Evolutionary conservation across 257 asterid genomes (phyloP), one percentile per base, ranked within the genome.

Genomic region (Solanum paucissectum): DNA sequence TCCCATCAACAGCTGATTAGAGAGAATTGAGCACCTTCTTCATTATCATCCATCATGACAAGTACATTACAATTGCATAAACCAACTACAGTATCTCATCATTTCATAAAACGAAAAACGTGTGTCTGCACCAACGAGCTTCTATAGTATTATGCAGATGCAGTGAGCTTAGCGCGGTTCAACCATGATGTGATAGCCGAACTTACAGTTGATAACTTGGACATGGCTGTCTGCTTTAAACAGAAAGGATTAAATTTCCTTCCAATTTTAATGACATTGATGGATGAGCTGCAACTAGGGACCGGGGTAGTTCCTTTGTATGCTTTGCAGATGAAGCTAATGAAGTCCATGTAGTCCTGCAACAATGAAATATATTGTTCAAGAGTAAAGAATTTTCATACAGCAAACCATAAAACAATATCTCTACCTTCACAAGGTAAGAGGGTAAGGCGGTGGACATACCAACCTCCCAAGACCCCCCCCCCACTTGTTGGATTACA

Each of bases 301-400:
- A 89, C 90, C 5, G 60, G 55, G 12, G 90, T 36, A 36, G 84
- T 89, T 87, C 94, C 94, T 64, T 75, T 62, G 88, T 90, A 92
- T 4, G 92, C 92, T 88, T 88, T 87, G 81, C 93, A 92, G 87
- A 92, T 79, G 92, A 79, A 92, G 87, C 87, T 83, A 49, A 87
- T 7, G 86, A 90, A 88, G 88, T 89, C 64, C 46, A 13, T 33
- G 55, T 92, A 92, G 49, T 90, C 93, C 94, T 92, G 92, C 86
- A 87, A 86, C 9, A 6, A 32, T 8, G 68, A 36, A 69, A 52
- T 9, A 14, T 62, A 12, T 25, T 69, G 83, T 66, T 66, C 21
- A 12, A 25, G 21, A 5, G 60, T 49, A 49, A 0, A 49, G 60
- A 49, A 16, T 16, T 49, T 49, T 49, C 9, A 49, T 5, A 49